Evolutionary conservation across 2,329 filamentous ascomycete genomes (phyloP), one percentile per base, ranked within the genome.

Genomic region (Colletotrichum cordylinicola): DNA sequence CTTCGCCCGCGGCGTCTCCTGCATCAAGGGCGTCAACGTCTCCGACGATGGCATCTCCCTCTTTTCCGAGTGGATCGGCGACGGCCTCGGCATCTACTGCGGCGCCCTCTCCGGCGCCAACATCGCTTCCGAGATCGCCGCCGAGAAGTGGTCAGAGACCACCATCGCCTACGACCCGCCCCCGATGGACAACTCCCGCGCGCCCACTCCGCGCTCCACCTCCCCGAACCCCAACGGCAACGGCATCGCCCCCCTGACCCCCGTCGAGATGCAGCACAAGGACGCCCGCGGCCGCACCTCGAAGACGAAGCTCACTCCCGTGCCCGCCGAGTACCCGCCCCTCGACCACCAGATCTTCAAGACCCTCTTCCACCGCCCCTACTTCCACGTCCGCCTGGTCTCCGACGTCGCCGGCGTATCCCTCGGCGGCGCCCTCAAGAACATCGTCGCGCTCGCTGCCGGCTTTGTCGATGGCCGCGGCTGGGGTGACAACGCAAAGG

Each of bases 401-500:
- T 93, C 92, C 43, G 97, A 99, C 82, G 97, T 99, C n/a, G 97
- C 96, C 0, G 97, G 97, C 79, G 96, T 98, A 1, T 98, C 97
- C 7, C 93, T 99, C 39, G 94, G 96, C 58, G 97, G 97, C 76
- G 97, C 97, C 0, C 88, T 99, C 80, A 99, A 99, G 90, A 99
- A 99, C 88, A 94, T 99, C 78, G 95, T 99, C 71, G 97, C 97
- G 7, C 88, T 99, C 21, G 96, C 96, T 7, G 96, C 97, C 37
- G 97, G 97, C 74, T 99, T 98, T 85, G 96, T 98, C 60, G 95
- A 98, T 79, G 97, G 97, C 43, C 92, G 96, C 77, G 96, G 96
- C 79, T 99, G 97, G 96, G 97, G 97, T 82, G 96, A 98, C 88
- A 99, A 98, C 80, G 96, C 96, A 79, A 98, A 99, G 88, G 96